These are phyloP conservation scores for Raddia guianensis DNA, from an alignment of 176 grass and related monocot species.

Conservation along the genomic window DNA sequence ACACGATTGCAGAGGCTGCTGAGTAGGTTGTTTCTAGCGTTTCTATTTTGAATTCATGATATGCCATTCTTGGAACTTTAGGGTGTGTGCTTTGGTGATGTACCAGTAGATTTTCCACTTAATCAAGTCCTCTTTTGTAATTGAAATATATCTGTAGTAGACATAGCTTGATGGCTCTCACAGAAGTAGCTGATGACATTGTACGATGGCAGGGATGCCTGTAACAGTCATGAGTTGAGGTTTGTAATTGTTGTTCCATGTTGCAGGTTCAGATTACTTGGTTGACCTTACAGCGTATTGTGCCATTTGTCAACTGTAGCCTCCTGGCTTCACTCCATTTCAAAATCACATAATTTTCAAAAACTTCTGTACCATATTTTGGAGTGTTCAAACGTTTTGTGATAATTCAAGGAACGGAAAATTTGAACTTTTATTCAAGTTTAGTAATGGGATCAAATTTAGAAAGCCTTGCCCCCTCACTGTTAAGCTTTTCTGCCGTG, in stretches of 20 bases:
- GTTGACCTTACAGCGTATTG: conserved; percentile 23
- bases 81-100: conserved; percentile 43
- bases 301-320: background rate
- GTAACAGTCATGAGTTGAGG: conserved; percentile 40
- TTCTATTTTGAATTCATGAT: conserved; percentile 53
- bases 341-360: too few relatives aligned
- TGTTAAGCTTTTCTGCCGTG: too few relatives aligned
- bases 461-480: too few relatives aligned
- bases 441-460: too few relatives aligned
- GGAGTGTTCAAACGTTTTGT: too few relatives aligned
- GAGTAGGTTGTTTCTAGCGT: conserved; percentile 52
- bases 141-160: conserved; percentile 56
- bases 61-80: conserved; percentile 52
- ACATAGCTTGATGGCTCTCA: conserved; percentile 56
- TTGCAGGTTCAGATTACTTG: conserved; percentile 28
- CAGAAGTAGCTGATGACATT: conserved; percentile 51
- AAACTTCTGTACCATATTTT: too few relatives aligned
- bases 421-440: too few relatives aligned
- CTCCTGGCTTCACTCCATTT: too few relatives aligned
- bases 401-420: too few relatives aligned
- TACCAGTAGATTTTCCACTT: conserved; percentile 48
- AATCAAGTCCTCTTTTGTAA: conserved; percentile 44
- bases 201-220: conserved; percentile 38
- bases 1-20: conserved; percentile 33
- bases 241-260: conserved; percentile 53